These are phyloP conservation scores for Phytophthora tentaculata DNA, from an alignment of 352 stramenopile species.

Conservation along the genomic window DNA sequence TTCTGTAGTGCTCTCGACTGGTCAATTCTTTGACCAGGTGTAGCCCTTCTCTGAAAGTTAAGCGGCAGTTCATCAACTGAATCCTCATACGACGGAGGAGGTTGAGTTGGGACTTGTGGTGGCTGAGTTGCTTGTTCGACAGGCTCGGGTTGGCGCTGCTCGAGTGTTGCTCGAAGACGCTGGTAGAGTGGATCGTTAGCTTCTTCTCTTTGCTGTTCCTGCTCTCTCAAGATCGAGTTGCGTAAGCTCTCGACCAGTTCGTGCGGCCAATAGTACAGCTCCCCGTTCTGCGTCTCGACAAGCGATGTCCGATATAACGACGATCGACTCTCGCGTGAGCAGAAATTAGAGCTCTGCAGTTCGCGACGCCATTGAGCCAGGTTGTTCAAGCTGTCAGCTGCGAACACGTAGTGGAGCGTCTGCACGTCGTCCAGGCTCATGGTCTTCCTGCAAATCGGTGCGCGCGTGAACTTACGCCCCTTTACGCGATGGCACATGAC, in stretches of 20 bases:
- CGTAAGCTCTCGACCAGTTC: constrained; percentile 43
- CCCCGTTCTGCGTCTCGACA: constrained; percentile 34
- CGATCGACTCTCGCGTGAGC: constrained; percentile 14
- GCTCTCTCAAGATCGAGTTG: constrained; percentile 36
- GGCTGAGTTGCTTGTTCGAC: not conserved
- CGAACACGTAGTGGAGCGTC: constrained; percentile 49
- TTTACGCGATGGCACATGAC: constrained; percentile 45
- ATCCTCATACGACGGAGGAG: constrained; percentile 6
- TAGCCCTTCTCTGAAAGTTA: constrained; percentile 23
- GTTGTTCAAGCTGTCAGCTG: constrained; percentile 44
- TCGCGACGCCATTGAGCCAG: constrained; percentile 46
- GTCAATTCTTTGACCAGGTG: constrained; percentile 2
- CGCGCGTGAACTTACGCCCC: constrained; percentile 45
- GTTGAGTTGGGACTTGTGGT: constrained; percentile 7
- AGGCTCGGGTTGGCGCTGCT: constrained; percentile 8
- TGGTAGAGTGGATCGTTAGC: constrained; percentile 34
- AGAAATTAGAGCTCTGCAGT: constrained; percentile 39
- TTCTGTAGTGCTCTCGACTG: constrained; percentile 2
- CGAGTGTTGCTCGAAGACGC: constrained; percentile 30
- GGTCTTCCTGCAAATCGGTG: constrained; percentile 47
- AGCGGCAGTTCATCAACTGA: constrained; percentile 11
- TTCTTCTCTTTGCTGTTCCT: constrained; percentile 30
- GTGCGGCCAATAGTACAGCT: constrained; percentile 56
- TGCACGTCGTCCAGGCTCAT: constrained; percentile 49
- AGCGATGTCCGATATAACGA: constrained; percentile 25